Evolutionary conservation across 1,284 basidiomycete genomes (phyloP).

Genomic region (Sporisorium exsertum): DNA sequence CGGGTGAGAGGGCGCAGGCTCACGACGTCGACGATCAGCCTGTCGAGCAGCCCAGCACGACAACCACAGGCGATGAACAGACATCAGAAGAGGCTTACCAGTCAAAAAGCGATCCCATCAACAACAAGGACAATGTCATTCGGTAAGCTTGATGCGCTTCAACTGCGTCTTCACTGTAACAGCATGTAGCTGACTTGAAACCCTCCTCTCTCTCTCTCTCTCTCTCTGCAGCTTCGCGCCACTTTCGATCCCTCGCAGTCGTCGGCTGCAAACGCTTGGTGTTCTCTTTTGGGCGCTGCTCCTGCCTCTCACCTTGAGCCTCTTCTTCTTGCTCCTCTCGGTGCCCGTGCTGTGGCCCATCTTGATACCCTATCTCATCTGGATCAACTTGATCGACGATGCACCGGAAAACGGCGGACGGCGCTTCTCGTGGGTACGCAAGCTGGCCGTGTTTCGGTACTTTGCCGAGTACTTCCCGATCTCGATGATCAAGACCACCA

Average conservation of each 20-base stretch:
- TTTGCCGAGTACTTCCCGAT: constrained; percentile 94
- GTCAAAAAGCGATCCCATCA: constrained; percentile 14
- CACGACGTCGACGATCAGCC: constrained; percentile 28
- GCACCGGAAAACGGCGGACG: constrained; percentile 84
- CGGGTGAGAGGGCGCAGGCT: constrained; percentile 32
- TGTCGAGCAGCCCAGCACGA: not conserved
- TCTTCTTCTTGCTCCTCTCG: constrained; percentile 87
- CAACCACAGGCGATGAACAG: constrained; percentile 2
- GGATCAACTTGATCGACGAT: constrained; percentile 79
- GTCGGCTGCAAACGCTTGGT: constrained; percentile 66
- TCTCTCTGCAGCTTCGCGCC: constrained; percentile 54
- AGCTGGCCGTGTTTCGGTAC: constrained; percentile 79
- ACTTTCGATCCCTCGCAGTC: constrained; percentile 58
- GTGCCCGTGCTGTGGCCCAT: constrained; percentile 89
- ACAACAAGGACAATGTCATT: constrained; percentile 36
- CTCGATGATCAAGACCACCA: constrained; percentile 71
- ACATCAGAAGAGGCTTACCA: not conserved
- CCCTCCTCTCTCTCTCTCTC: not conserved
- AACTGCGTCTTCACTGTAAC: not conserved
- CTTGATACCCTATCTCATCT: constrained; percentile 82
- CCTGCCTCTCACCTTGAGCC: constrained; percentile 78
- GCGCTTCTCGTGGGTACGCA: constrained; percentile 81
- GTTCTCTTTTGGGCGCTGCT: constrained; percentile 88
- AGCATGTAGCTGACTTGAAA: not conserved
- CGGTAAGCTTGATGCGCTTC: constrained; percentile 14